Evolutionary conservation across 192 early-diverging fungal genomes (phyloP).

Genomic region (Coemansia sp.): DNA sequence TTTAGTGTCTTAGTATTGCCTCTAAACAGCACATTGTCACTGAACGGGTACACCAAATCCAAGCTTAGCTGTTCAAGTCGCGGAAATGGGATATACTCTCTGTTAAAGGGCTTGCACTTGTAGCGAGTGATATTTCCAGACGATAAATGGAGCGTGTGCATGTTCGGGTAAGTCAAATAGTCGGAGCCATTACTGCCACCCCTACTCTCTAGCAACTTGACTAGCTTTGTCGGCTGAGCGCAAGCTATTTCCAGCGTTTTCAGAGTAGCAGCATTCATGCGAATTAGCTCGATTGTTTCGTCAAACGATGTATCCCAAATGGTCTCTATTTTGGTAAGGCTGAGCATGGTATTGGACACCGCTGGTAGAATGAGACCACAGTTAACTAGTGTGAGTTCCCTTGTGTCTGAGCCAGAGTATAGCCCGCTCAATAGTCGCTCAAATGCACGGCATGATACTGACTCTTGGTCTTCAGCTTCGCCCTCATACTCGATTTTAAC

Average conservation of each 20-base stretch:
- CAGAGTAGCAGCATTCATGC: neutral
- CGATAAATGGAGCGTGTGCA: neutral
- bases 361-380: neutral
- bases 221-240: neutral
- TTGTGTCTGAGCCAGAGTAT: neutral
- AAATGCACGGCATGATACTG: neutral
- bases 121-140: neutral
- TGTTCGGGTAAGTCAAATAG: neutral
- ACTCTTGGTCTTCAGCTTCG: neutral
- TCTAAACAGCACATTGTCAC: constrained; percentile 1
- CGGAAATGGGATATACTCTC: neutral
- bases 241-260: neutral
- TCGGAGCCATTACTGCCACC: neutral
- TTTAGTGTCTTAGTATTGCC: neutral
- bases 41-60: constrained; percentile 3
- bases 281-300: neutral
- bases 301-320: neutral
- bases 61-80: neutral
- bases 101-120: neutral
- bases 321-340: neutral
- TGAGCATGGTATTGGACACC: neutral
- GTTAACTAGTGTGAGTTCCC: neutral
- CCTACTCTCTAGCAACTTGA: neutral
- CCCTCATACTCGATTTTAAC: neutral
- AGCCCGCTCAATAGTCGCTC: neutral